Conservation (phyloP, 345 rosid species). For the Combretum micranthum region DNA sequence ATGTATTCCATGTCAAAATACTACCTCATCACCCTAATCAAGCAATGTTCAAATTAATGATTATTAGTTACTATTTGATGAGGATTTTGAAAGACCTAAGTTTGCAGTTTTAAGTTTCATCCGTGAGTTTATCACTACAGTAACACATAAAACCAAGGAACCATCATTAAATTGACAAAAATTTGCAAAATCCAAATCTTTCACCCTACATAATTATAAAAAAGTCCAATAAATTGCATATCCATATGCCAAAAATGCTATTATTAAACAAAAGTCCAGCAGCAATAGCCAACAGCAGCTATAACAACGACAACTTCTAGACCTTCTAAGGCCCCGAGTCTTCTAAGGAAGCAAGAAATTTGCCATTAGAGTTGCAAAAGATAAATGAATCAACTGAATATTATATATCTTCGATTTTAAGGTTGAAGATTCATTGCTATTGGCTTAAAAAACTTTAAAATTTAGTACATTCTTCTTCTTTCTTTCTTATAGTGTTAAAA, state of each 20-base stretch:
- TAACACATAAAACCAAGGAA: conserved; percentile 48
- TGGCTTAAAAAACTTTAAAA: neutral
- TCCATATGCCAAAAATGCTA: conserved; percentile 5
- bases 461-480: too few relatives aligned
- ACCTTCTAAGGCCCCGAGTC: conserved; percentile 51
- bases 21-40: conserved; percentile 56
- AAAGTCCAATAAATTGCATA: conserved; percentile 12
- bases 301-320: too few relatives aligned
- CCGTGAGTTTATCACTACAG: conserved; percentile 80
- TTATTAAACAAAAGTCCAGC: conserved; percentile 1
- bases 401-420: neutral
- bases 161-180: conserved; percentile 43
- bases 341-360: conserved; percentile 76
- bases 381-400: neutral
- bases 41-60: neutral
- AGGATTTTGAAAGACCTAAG: neutral
- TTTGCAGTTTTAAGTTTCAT: conserved; percentile 20
- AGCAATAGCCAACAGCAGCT: neutral
- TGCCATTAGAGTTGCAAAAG: conserved; percentile 66
- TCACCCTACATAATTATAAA: conserved; percentile 52
- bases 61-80: neutral
- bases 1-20: conserved; percentile 64
- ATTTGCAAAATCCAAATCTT: conserved; percentile 72
- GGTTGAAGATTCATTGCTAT: neutral
- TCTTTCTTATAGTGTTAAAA: conserved; percentile 4